phyloP scores from a whole-genome alignment of 176 grass and related monocot genomes.

The Triticum urartu region DNA sequence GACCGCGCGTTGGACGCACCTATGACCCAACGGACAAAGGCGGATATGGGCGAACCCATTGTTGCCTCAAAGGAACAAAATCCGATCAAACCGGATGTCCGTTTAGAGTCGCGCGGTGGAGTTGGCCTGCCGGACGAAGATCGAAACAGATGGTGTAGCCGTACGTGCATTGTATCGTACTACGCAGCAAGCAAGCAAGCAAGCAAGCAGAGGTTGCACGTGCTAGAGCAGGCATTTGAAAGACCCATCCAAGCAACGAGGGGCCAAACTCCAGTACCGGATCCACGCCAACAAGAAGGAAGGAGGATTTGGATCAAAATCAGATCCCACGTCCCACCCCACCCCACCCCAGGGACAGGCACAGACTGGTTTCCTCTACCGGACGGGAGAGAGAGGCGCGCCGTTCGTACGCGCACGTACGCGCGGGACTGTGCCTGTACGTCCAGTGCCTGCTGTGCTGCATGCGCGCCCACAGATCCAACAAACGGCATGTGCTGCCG shows the following conservation, averaged over 20 bases:
- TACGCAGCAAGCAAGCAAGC: neutral
- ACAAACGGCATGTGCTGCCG: slow-evolving; percentile 34
- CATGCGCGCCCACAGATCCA: neutral
- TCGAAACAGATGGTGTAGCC: neutral
- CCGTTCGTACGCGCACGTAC: neutral
- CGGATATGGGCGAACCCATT: no score
- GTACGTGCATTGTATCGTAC: neutral
- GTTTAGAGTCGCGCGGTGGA: no score
- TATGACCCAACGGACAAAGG: no score
- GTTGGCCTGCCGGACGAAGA: neutral
- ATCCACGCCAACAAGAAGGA: neutral
- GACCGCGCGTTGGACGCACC: no score
- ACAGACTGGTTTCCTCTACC: neutral
- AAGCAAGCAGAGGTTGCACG: neutral
- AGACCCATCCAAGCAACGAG: neutral
- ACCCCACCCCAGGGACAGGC: neutral
- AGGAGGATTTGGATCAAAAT: neutral
- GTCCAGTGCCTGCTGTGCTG: neutral
- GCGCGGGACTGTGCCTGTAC: neutral
- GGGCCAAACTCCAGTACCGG: neutral
- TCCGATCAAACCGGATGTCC: no score
- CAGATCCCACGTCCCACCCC: neutral
- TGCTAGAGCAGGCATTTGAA: neutral
- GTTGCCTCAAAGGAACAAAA: no score
- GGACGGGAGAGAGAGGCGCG: neutral